Base-by-base conservation (phyloP, 1,284 basidiomycete genomes). In the Melampsora larici-populina region DNA sequence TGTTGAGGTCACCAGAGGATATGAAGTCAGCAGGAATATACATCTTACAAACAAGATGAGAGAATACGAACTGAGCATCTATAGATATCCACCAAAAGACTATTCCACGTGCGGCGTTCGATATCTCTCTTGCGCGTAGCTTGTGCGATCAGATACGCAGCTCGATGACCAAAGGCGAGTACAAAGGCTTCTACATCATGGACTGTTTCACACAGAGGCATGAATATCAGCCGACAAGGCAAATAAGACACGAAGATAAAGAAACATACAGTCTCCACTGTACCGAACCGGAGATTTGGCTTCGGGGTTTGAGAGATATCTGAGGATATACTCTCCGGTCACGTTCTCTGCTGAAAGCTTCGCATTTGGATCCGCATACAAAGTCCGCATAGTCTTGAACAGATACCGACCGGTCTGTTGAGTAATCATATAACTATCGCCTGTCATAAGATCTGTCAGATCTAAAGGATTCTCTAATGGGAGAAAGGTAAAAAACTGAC, bases 371-470 rank as follows among this genome's bases (percentile, higher is more conserved):
- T 80, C 78, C 69, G 78, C 79, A 79, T 82, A 81, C 78, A 83
- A 70, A 40, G 78, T 79, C 31, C 82, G 82, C 82, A 82, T 82
- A 17, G 80, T 81, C 79, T 84, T 84, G 81, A 85, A 82, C 9
- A 85, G 81, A 80, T 84, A 84, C n/a, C 84, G 82, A 11, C 81
- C 82, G 67, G 81, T 80, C 79, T 85, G 84, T 80, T 85, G 84
- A 48, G 83, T 81, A n/a, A 85, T 81, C 82, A 85, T 84, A 81
- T 84, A 84, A 66, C 81, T 82, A 76, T 81, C 80, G 71, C 80
- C 80, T 70, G 78, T 80, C 78, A 51, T 66, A 49, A 29, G 29
- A 9, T 13, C 17, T 24, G 29, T 43, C 26, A 24, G 15, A 5
- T 5, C 60, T 48, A 29, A 21, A 31, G 13, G 13, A n/a, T 17